phyloP scores from a whole-genome alignment of 179 eudicot species.

The Carnegiea gigantea region DNA sequence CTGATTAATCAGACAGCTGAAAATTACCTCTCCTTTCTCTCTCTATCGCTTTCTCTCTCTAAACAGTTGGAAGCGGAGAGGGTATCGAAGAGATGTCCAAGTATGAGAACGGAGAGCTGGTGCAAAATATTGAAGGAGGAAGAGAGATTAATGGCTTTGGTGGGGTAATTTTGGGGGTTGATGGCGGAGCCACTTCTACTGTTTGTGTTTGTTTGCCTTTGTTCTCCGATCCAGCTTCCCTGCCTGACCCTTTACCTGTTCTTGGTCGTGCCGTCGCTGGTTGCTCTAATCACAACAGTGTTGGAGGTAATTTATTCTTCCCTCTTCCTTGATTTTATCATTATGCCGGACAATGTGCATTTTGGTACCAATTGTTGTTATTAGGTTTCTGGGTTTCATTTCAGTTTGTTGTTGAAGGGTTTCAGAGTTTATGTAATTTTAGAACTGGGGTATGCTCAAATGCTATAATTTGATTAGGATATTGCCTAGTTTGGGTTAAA shows the following conservation, averaged over 20 bases:
- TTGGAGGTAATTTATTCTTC: conserved; percentile 53
- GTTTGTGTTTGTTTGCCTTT: conserved; percentile 69
- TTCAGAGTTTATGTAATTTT: not conserved
- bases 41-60: no score
- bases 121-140: conserved; percentile 45
- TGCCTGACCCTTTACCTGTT: conserved; percentile 51
- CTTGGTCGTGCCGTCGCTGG: conserved; percentile 69
- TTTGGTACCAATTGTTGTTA: not conserved
- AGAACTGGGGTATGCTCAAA: not conserved
- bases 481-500: no score
- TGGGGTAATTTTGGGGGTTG: conserved; percentile 68
- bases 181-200: conserved; percentile 86
- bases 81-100: conserved; percentile 32
- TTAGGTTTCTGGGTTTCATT: not conserved
- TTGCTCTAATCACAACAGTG: conserved; percentile 82
- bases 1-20: no score
- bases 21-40: no score
- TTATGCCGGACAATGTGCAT: not conserved
- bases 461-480: not conserved
- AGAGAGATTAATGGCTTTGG: conserved; percentile 10
- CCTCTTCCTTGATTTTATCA: not conserved
- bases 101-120: conserved; percentile 49
- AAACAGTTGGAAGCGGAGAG: no score
- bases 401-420: not conserved
- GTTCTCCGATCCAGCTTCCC: conserved; percentile 26